phyloP scores from a whole-genome alignment of 371 early-diverging fungal species.

The Mortierella sp. region DNA sequence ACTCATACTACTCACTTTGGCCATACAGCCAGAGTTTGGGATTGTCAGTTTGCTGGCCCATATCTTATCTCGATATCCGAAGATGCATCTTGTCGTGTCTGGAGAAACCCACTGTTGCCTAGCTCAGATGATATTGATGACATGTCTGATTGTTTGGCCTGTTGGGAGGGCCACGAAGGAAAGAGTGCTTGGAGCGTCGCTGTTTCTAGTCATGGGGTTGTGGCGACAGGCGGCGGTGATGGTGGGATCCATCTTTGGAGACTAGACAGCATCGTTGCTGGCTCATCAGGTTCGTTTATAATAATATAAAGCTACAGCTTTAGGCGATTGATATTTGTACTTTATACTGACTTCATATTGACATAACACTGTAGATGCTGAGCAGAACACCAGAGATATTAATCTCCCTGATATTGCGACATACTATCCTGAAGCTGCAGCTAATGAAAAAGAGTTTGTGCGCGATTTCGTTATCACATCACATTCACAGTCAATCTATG shows the following conservation, averaged over 20 bases:
- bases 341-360: neutral
- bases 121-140: slow-evolving; percentile 45
- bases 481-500: slow-evolving; percentile 25
- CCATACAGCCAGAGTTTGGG: slow-evolving; percentile 89
- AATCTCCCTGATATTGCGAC: slow-evolving; percentile 39
- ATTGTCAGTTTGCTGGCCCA: slow-evolving; percentile 72
- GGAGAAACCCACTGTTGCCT: slow-evolving; percentile 67
- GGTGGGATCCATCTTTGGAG: slow-evolving; percentile 84
- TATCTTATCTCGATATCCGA: slow-evolving; percentile 61
- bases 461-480: slow-evolving; percentile 52
- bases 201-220: slow-evolving; percentile 56
- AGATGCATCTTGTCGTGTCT: slow-evolving; percentile 86
- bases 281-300: slow-evolving; percentile 65
- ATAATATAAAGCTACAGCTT: no score
- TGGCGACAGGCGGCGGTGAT: slow-evolving; percentile 85
- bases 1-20: slow-evolving; percentile 75
- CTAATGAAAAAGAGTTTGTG: slow-evolving; percentile 45
- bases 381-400: slow-evolving; percentile 43
- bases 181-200: slow-evolving; percentile 90
- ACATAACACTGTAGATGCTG: slow-evolving; percentile 24
- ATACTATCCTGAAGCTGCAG: slow-evolving; percentile 18
- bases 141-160: slow-evolving; percentile 70
- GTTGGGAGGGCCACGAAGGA: slow-evolving; percentile 85
- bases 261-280: slow-evolving; percentile 64
- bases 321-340: neutral